Evolutionary conservation across 352 stramenopile species (phyloP), one percentile per base, ranked within the genome.

Genomic region (Stephanocyclus meneghinianus): DNA sequence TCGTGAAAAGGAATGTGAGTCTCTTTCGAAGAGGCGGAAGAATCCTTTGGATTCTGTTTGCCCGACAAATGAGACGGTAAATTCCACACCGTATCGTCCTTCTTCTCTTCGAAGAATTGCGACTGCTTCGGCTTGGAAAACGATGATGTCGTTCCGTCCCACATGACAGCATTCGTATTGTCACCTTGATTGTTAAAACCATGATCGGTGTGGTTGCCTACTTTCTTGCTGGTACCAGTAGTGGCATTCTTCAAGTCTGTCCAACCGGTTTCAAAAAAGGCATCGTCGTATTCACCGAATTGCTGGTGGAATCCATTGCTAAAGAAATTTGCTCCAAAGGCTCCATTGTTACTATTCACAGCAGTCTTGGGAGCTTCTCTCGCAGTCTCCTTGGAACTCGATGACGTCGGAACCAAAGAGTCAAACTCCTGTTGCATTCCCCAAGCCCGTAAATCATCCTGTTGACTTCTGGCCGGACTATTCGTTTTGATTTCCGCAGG

Each of bases 321-420:
- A 71, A 71, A 71, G 45, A 71, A 71, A 55, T 71, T 47, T 6
- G 18, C 47, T 35, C 32, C 62, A 71, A 71, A 71, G 3, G 8
- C 15, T 8, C 8, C 21, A 60, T 26, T 60, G 11, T 6, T 37
- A n/a, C 11, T 13, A 53, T 6, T 4, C 7, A 44, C 32, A 16
- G 0, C 55, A 44, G 32, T 9, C 16, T 61, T 69, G 16, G 0
- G 53, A 37, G 18, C 1, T 26, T 57, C 1, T 45, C 9, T 26
- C n/a, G 56, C 15, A 21, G 13, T 48, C 29, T 37, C 5, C 21
- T 18, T 40, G 9, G n/a, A n/a, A 5, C 0, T 62, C 0, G 13
- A 29, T 16, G 16, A 40, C 35, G 35, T 2, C 29, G 8, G 10
- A 48, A 3, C 11, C 2, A 2, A 5, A 13, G 32, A 47, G 1